These are phyloP conservation scores for Brassica carinata DNA, from an alignment of 345 rosid species.

Conservation along the genomic window DNA sequence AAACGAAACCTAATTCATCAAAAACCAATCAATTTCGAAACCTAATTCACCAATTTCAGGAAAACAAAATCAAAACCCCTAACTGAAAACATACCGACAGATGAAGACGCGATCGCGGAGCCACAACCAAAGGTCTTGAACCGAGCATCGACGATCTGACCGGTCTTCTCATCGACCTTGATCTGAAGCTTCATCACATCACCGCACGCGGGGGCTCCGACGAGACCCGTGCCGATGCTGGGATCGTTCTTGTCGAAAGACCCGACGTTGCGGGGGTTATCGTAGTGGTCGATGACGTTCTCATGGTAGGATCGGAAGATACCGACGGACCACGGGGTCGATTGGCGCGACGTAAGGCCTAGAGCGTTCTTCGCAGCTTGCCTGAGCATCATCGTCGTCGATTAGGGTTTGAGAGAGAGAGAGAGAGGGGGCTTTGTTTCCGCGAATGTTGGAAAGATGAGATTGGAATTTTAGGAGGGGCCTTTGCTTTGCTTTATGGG, in stretches of 20 bases:
- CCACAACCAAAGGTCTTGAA: slow-evolving; percentile 99
- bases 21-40: not conserved
- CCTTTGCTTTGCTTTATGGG: not conserved
- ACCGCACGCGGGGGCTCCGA: slow-evolving; percentile 99
- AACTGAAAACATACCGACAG: slow-evolving; percentile 62
- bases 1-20: not conserved
- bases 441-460: not conserved
- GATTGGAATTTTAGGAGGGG: not conserved
- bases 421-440: not conserved
- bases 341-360: slow-evolving; percentile 41
- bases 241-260: slow-evolving; percentile 95
- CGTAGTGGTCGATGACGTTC: slow-evolving; percentile 95
- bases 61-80: not conserved
- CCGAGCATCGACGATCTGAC: slow-evolving; percentile 84
- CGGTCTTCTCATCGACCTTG: slow-evolving; percentile 82
- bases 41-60: not conserved
- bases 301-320: slow-evolving; percentile 73
- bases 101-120: slow-evolving; percentile 95
- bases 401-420: not conserved
- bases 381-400: slow-evolving; percentile 49
- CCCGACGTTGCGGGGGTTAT: slow-evolving; percentile 94
- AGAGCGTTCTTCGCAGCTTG: slow-evolving; percentile 52
- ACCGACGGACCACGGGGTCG: slow-evolving; percentile 39
- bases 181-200: slow-evolving; percentile 99
- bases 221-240: slow-evolving; percentile 83